Percentiles rank a stretch among this genome's conserved stretches.
phyloP scores from a whole-genome alignment of 495 filamentous ascomycete species.

The Penicillium argentinense region DNA sequence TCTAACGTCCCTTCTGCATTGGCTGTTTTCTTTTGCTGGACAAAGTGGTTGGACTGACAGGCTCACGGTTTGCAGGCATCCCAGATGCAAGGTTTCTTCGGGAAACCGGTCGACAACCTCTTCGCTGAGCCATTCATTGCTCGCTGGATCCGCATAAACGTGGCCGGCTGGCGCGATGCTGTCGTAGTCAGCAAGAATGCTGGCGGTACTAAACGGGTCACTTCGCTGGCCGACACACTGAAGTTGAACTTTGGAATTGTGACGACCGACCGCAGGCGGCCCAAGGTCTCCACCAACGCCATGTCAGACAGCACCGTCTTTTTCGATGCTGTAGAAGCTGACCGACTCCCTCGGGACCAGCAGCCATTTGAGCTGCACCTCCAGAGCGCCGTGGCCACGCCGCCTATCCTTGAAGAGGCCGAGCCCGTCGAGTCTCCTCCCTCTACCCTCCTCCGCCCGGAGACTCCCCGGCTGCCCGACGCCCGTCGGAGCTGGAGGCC shows the following conservation, averaged over 20 bases:
- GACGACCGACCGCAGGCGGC: conserved; percentile 83
- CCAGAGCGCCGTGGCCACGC: conserved; percentile 19
- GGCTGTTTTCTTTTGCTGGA: not conserved
- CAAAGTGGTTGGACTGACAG: not conserved
- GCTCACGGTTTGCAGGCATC: conserved; percentile 54
- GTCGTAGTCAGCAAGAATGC: conserved; percentile 98
- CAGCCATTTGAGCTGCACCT: conserved; percentile 35
- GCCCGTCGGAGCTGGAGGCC: conserved; percentile 48
- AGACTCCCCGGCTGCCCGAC: conserved; percentile 37
- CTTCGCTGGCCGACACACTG: conserved; percentile 91
- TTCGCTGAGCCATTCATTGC: conserved; percentile 96
- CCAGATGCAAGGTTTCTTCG: conserved; percentile 99
- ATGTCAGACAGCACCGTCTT: conserved; percentile 67
- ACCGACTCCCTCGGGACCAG: conserved; percentile 26
- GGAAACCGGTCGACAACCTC: conserved; percentile 95
- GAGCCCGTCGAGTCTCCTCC: conserved; percentile 7
- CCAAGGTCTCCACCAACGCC: conserved; percentile 47
- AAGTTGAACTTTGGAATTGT: conserved; percentile 98
- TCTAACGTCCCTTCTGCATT: conserved; percentile 12
- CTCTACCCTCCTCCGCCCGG: conserved; percentile 28
- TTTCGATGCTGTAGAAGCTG: conserved; percentile 46
- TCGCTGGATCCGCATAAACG: conserved; percentile 89
- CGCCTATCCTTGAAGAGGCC: conserved; percentile 17
- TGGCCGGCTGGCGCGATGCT: conserved; percentile 81
- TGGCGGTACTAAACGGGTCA: conserved; percentile 94